Evolutionary conservation across 2,329 filamentous ascomycete species (phyloP).

Genomic region (Clarireedia hainanense): DNA sequence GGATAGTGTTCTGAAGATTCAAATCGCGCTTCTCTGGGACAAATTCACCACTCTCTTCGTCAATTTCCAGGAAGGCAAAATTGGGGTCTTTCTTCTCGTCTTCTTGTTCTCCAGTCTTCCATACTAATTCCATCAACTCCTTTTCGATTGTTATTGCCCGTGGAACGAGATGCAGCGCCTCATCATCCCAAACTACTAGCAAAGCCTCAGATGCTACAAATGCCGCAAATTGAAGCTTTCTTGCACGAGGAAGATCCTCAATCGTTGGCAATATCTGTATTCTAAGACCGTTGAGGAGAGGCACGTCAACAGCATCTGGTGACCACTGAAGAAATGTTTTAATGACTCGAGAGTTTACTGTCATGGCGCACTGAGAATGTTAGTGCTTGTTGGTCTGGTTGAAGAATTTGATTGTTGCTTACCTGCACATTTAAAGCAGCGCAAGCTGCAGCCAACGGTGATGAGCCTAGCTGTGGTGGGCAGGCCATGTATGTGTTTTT

Average conservation of each 20-base stretch:
- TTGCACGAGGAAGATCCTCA: constrained; percentile 59
- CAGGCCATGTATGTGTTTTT: constrained; percentile 66
- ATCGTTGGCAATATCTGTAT: constrained; percentile 69
- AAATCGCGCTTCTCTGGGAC: constrained; percentile 58
- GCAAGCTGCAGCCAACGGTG: constrained; percentile 56
- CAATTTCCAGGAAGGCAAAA: constrained; percentile 48
- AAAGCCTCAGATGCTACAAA: constrained; percentile 66
- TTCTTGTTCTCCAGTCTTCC: constrained; percentile 51
- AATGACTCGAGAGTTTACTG: constrained; percentile 71
- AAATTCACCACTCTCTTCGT: constrained; percentile 63
- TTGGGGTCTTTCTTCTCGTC: constrained; percentile 44
- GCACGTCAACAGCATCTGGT: constrained; percentile 65
- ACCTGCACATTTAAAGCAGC: constrained; percentile 65
- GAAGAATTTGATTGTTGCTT: constrained; percentile 22
- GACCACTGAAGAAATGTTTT: constrained; percentile 70
- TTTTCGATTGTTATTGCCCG: constrained; percentile 66
- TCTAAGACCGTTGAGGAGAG: constrained; percentile 66
- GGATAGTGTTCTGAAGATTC: constrained; percentile 60
- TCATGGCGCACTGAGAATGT: constrained; percentile 60
- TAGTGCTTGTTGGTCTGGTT: constrained; percentile 4
- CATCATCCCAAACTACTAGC: constrained; percentile 76
- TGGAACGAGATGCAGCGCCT: constrained; percentile 60
- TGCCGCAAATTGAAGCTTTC: constrained; percentile 74
- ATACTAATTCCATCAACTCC: constrained; percentile 70
- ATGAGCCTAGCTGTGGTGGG: constrained; percentile 55